Evolutionary conservation across 1,284 basidiomycete genomes (phyloP), one percentile per base, ranked within the genome.

Genomic region (Porodaedalea pini): DNA sequence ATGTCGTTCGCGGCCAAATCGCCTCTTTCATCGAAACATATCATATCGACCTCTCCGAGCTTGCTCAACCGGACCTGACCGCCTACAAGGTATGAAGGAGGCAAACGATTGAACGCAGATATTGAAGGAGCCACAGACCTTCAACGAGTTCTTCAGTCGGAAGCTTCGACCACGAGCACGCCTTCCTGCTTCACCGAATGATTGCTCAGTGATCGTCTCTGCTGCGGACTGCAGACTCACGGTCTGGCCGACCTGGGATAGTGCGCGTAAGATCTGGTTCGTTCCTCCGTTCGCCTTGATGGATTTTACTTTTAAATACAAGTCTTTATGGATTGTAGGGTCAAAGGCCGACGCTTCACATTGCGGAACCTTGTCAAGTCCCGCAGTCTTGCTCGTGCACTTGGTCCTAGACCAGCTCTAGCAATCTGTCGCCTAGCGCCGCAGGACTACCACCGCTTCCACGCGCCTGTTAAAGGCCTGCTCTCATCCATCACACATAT

Each of bases 71-170:
- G 15, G 75, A 78, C 56, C 63, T 76, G 4, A 64, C 62, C 19
- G 65, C 73, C 56, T 78, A 78, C 62, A 62, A 59, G 57, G 65
- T 65, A 47, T 19, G 57, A 17, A 11, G 39, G 8, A 27, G 11
- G n/a, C 25, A 15, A 7, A 23, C 31, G 19, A 41, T 2, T 17
- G 2, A 27, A 43, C 8, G 17, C n/a, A 27, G 13, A 39, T 29
- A 21, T 15, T 37, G 13, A 8, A 36, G 15, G 17, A 17, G n/a
- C n/a, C 23, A n/a, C 68, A 75, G 71, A 80, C 77, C 0, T 82
- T 84, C 70, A 84, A 83, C 68, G 68, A 77, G 15, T 83, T 84
- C 68, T 83, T 83, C 70, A 75, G 75, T 34, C 76, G 80, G 19
- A 67, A 72, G 44, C 69, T 84, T 10, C 70, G 71, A 40, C 67